phyloP scores from a whole-genome alignment of 2,329 filamentous ascomycete genomes.

The Epicoccum sorghinum region DNA sequence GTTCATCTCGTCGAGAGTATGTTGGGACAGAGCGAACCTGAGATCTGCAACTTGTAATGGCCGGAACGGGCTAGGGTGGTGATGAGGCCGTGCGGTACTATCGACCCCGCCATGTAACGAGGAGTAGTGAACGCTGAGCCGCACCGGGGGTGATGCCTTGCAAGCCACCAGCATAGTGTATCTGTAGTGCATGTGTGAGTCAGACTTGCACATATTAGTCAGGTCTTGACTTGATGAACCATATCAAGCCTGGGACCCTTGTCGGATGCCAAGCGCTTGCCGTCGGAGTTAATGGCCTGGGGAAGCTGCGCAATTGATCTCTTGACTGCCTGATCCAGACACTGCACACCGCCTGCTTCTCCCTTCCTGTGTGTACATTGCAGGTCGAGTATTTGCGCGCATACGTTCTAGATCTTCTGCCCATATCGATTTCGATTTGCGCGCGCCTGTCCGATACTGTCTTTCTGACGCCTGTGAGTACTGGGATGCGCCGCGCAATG shows the following conservation, averaged over 20 bases:
- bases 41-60: background rate
- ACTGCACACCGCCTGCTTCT: constrained; percentile 6
- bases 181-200: constrained; percentile 19
- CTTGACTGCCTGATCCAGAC: constrained; percentile 1
- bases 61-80: constrained; percentile 1
- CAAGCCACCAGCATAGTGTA: background rate
- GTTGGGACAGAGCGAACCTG: too few relatives aligned
- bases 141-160: background rate
- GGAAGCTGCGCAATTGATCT: constrained; percentile 20
- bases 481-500: background rate
- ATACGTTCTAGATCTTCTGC: background rate
- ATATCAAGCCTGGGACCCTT: constrained; percentile 6
- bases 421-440: background rate
- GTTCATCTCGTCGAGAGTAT: too few relatives aligned
- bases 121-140: background rate
- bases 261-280: constrained; percentile 9
- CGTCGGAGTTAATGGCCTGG: constrained; percentile 26
- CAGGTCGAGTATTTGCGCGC: background rate
- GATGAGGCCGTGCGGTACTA: constrained; percentile 4
- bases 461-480: background rate
- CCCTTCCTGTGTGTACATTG: background rate
- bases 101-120: constrained; percentile 3
- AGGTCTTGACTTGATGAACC: constrained; percentile 14
- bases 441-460: background rate
- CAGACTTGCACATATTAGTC: constrained; percentile 22